Base-by-base conservation (phyloP, 495 filamentous ascomycete species). In the Penicillium ochrochloron region DNA sequence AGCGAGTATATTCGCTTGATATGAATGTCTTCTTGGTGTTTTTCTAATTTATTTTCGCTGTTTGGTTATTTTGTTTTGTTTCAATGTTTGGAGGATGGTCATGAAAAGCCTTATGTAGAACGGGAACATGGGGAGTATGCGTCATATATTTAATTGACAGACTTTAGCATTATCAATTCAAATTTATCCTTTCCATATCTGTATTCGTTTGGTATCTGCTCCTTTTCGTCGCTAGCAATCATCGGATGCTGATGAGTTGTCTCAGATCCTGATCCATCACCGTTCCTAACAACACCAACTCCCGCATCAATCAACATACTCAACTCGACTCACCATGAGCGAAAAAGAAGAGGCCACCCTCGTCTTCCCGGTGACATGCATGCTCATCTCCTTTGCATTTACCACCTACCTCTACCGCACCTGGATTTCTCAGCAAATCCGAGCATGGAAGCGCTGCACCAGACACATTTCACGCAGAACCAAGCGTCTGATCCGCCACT, bases 381-480 rank as follows among this genome's bases (percentile, higher is more conserved):
- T 75, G 14, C 5, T 63, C 35, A 12, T 71, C 44, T 71, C 69
- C 12, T 53, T 65, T 29, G n/a, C 66, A 27, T 67, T 75, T 52
- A 27, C 69, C n/a, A 7, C 57, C 14, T 50, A 29, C 27, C 55
- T 69, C 7, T 48, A 66, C 44, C 52, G 48, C 54, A 35, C 42
- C 5, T 35, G 21, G 6, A 37, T 72, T 48, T 59, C 23, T 8
- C 42, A 56, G 14, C 34, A 14, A 12, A 25, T 55, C 9, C 2
- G 21, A 11, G 14, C 52, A 19, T 46, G 27, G n/a, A 34, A 63
- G 25, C 52, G 17, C 17, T 17, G 15, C 33, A 55, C 48, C 23
- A 58, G 55, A 57, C 15, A 19, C 14, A 19, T 42, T 15, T 21
- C 56, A 8, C 51, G 17, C 50, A 63, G 42, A 0, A 10, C 48